Base-by-base conservation (phyloP, 192 early-diverging fungal species). In the Gamsiella multidivaricata region DNA sequence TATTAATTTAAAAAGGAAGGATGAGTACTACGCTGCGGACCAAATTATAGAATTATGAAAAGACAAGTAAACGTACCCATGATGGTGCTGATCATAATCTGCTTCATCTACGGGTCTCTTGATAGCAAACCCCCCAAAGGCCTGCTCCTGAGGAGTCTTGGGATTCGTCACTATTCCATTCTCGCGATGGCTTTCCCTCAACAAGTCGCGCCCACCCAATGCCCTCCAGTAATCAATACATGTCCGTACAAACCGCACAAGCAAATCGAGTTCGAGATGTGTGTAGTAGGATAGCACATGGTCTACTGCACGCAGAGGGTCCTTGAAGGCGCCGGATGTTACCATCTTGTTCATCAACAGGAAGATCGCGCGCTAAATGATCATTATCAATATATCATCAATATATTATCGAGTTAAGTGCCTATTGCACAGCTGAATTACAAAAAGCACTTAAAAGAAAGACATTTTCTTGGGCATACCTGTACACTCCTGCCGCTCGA, bases 401-500 rank as follows among this genome's bases (percentile, higher is more conserved):
- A 25, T 23, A 12, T 25, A 33, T n/a, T n/a, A n/a, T n/a, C n/a
- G n/a, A n/a, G n/a, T n/a, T n/a, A n/a, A n/a, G n/a, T n/a, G n/a
- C n/a, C n/a, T n/a, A n/a, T n/a, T n/a, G n/a, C n/a, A n/a, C n/a
- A n/a, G n/a, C n/a, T n/a, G n/a, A n/a, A 41, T 10, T 14, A 41
- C 14, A 41, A 41, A 41, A 10, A 41, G 39, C 39, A 14, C 14
- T 14, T 41, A 14, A n/a, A n/a, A n/a, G n/a, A n/a, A n/a, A n/a
- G n/a, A n/a, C n/a, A n/a, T n/a, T n/a, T 14, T 14, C 14, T 41
- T 41, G 39, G 14, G 29, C 51, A 58, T 59, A 65, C 71, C 51
- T 75, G 71, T 18, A 75, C 49, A 20, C 36, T 55, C 22, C 25
- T 51, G 3, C 71, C 71, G 32, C 63, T 66, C 25, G 34, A 55